A percentile compares a stretch with the other conserved stretches of the same genome.
phyloP scores from a whole-genome alignment of 1,284 basidiomycete species.

The Entoloma clypeatum region DNA sequence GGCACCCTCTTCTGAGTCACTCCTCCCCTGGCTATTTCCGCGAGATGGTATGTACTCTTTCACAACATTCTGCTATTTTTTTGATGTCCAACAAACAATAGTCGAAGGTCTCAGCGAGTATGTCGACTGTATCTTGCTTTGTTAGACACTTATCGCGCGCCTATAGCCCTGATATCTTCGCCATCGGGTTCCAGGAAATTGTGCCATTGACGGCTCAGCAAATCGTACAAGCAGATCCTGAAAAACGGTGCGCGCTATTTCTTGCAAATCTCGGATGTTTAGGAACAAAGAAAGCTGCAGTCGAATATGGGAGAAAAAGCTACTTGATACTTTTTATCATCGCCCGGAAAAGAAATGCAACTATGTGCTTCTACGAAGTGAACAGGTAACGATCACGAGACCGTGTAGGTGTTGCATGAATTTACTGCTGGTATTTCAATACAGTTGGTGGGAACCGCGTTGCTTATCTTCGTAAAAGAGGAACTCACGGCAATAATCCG shows the following conservation, averaged over 20 bases:
- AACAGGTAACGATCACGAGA: conserved; percentile 56
- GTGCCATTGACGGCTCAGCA: conserved; percentile 96
- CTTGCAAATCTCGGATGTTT: not conserved
- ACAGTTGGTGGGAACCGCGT: conserved; percentile 91
- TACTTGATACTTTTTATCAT: conserved; percentile 75
- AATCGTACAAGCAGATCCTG: conserved; percentile 94
- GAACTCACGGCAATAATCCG: conserved; percentile 77
- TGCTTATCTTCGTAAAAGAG: conserved; percentile 82
- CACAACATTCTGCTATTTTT: conserved; percentile 9
- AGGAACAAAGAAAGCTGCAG: conserved; percentile 37
- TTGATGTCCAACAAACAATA: conserved; percentile 3
- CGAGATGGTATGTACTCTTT: conserved; percentile 52
- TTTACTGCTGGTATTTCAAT: conserved; percentile 1
- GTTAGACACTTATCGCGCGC: conserved; percentile 9
- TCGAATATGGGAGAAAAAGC: conserved; percentile 81
- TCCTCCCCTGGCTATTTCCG: conserved; percentile 91
- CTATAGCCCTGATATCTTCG: conserved; percentile 82
- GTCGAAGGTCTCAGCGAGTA: conserved; percentile 56
- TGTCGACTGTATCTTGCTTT: conserved; percentile 21
- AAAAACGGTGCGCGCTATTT: conserved; percentile 62
- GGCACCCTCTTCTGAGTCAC: conserved; percentile 76
- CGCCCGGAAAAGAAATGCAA: conserved; percentile 64
- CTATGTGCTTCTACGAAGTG: conserved; percentile 88
- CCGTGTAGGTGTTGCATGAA: conserved; percentile 2
- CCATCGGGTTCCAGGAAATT: conserved; percentile 96